phyloP scores from a whole-genome alignment of 345 rosid species.

The Aethionema arabicum region DNA sequence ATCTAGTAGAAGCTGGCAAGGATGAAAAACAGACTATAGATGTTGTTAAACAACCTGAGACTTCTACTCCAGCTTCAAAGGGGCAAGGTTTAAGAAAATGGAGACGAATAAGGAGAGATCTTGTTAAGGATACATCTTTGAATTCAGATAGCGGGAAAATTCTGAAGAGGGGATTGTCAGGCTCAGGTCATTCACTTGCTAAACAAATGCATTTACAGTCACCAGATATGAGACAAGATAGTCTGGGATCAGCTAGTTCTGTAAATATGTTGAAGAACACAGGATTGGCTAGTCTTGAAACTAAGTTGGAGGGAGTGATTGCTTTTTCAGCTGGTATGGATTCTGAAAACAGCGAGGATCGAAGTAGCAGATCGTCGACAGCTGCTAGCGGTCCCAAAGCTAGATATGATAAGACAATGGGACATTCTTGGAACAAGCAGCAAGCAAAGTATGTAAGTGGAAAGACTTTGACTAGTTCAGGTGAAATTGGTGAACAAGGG shows the following conservation, averaged over 20 bases:
- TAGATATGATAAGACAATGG: conserved; percentile 44
- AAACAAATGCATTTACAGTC: conserved; percentile 36
- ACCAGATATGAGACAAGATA: conserved; percentile 38
- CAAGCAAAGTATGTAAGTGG: conserved; percentile 47
- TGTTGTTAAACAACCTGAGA: conserved; percentile 10
- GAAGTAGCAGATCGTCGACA: conserved; percentile 76
- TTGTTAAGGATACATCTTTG: conserved; percentile 47
- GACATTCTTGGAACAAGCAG: conserved; percentile 45
- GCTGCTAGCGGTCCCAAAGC: conserved; percentile 63
- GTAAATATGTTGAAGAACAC: conserved; percentile 32
- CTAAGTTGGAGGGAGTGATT: conserved; percentile 49
- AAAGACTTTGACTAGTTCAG: conserved; percentile 42
- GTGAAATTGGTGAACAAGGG: conserved; percentile 50
- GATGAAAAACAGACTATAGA: conserved; percentile 27
- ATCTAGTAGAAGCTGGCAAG: conserved; percentile 19
- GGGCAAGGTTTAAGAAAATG: conserved; percentile 82
- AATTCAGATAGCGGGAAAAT: conserved; percentile 45
- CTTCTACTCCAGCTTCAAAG: conserved; percentile 43
- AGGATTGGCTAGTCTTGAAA: conserved; percentile 45
- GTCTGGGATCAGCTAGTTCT: conserved; percentile 44
- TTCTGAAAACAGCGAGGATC: conserved; percentile 68
- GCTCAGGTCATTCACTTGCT: conserved; percentile 28
- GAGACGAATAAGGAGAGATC: conserved; percentile 69
- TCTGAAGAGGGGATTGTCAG: conserved; percentile 60
- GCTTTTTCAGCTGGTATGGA: conserved; percentile 49